Base-by-base conservation (phyloP, 2,329 filamentous ascomycete species). In the Spiromastix sp. region DNA sequence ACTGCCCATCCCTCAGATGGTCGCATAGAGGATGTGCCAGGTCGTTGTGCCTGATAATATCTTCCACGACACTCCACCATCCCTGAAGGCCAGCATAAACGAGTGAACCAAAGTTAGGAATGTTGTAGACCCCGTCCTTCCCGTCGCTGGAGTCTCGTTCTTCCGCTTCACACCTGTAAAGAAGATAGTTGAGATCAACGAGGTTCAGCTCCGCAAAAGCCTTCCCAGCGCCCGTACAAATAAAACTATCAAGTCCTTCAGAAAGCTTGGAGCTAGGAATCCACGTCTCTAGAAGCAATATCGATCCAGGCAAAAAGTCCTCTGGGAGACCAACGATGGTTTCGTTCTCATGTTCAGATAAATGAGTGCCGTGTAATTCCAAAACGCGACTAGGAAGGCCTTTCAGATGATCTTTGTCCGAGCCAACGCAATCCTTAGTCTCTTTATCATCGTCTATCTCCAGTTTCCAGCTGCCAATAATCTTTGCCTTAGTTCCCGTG, bases 31-130 rank as follows among this genome's bases (percentile, higher is more conserved):
- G 84, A 54, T 98, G 91, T 1, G 84, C 91, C 6, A 98, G 73
- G 53, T 96, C 78, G 56, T 98, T 98, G 44, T 91, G 78, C 33
- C 71, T 74, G 48, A 96, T 83, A 42, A 98, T 81, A 38, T 82
- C 71, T 48, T 85, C 80, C 27, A 98, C 65, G 1, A 94, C 68
- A 55, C 86, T 95, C 86, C 89, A 94, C 89, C 91, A 98, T 24
- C 93, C 93, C 57, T 98, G 91, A n/a, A 98, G 70, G 41, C 91
- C 91, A 41, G 89, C 89, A 57, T 96, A 98, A 2, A 95, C 84
- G 27, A 95, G 71, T 40, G 81, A 77, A 2, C 87, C 89, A 52
- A 86, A 69, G 1, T 79, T 79, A 2, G 91, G 91, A 44, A 98
- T 81, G 34, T 79, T 74, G 61, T 96, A 98, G 6, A 79, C 79